phyloP scores from a whole-genome alignment of 495 filamentous ascomycete species.

The Penicillium ochrochloron region DNA sequence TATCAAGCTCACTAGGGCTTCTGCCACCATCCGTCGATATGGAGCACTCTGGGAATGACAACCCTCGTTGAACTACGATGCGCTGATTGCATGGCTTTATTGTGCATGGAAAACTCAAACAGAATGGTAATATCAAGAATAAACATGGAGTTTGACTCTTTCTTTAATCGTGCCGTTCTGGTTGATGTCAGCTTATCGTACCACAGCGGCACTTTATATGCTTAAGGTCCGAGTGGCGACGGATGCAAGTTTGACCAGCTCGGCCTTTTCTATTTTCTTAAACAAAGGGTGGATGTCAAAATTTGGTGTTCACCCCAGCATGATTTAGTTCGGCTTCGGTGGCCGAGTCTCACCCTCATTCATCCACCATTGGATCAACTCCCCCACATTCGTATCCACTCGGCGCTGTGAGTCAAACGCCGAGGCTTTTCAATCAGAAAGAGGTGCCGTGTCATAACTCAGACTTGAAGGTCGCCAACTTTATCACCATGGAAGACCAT shows the following conservation, averaged over 20 bases:
- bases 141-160: too few species aligned
- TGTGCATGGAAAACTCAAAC: too few species aligned
- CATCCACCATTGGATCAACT: not conserved
- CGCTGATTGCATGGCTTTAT: not conserved
- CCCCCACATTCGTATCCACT: not conserved
- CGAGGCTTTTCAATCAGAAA: not conserved
- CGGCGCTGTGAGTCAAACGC: conserved; percentile 10
- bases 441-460: not conserved
- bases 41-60: not conserved
- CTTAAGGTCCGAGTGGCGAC: too few species aligned
- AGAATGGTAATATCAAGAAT: too few species aligned
- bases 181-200: too few species aligned
- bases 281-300: too few species aligned
- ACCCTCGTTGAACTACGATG: not conserved
- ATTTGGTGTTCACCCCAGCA: too few species aligned
- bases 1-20: not conserved
- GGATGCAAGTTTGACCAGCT: too few species aligned
- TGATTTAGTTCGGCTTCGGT: not conserved
- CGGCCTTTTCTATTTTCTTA: too few species aligned
- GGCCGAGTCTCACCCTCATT: not conserved
- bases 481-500: conserved; percentile 8
- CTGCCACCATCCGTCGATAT: not conserved
- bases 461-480: not conserved
- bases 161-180: too few species aligned
- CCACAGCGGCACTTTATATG: too few species aligned